Conservation (phyloP, 2,329 filamentous ascomycete species). For the Podosphaera aphanis region DNA sequence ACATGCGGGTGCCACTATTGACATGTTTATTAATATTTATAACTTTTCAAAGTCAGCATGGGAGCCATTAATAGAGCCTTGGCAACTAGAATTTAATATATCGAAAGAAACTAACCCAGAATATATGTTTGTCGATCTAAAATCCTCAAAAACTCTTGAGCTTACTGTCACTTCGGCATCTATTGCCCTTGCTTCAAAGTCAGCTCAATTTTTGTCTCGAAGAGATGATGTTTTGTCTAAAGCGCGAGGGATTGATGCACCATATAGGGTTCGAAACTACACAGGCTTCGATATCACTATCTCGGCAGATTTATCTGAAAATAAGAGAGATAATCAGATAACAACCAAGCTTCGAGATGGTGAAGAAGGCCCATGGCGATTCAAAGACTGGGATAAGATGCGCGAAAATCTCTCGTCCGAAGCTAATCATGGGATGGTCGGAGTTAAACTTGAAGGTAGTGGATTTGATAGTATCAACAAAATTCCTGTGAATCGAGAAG, state of each 20-base stretch:
- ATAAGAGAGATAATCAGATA: slow-evolving; percentile 35
- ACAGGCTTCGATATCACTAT: slow-evolving; percentile 79
- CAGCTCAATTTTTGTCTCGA: slow-evolving; percentile 66
- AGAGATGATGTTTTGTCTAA: slow-evolving; percentile 87
- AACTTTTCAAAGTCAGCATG: slow-evolving; percentile 98
- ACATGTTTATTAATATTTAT: slow-evolving; percentile 89
- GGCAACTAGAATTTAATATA: slow-evolving; percentile 81
- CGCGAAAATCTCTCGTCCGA: slow-evolving; percentile 79
- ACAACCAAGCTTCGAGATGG: slow-evolving; percentile 65
- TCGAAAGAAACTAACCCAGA: slow-evolving; percentile 55
- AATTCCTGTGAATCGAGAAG: slow-evolving; percentile 80
- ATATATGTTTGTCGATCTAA: slow-evolving; percentile 58
- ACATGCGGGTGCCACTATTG: slow-evolving; percentile 70
- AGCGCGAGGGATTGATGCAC: slow-evolving; percentile 71
- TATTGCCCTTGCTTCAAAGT: slow-evolving; percentile 82
- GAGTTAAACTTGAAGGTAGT: slow-evolving; percentile 70
- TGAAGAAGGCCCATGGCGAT: slow-evolving; percentile 81
- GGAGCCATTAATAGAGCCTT: slow-evolving; percentile 91
- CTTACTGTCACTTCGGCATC: slow-evolving; percentile 81
- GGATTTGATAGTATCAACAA: slow-evolving; percentile 80
- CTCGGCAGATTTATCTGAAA: slow-evolving; percentile 47
- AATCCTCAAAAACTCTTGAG: slow-evolving; percentile 76
- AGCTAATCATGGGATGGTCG: slow-evolving; percentile 54
- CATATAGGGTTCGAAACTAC: slow-evolving; percentile 84
- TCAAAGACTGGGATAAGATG: slow-evolving; percentile 91